A percentile compares a stretch with the other conserved stretches of the same genome.
Conservation (phyloP, 2,329 filamentous ascomycete genomes). For the Xylaria multiplex region DNA sequence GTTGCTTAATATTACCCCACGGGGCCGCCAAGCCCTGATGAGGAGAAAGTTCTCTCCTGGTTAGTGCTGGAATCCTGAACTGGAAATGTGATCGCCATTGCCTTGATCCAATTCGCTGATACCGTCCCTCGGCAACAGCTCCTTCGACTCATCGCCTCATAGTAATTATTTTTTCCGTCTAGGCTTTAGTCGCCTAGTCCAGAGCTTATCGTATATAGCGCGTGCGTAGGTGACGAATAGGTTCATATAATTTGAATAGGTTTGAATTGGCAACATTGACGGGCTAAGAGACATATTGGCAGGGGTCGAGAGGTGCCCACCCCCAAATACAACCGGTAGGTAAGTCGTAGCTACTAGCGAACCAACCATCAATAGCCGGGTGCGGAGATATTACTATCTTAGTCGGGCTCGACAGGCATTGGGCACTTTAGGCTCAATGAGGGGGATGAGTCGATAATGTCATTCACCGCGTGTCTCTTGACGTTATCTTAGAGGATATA, state of each 20-base stretch:
- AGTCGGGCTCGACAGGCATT: conserved; percentile 18
- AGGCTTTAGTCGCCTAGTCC: conserved; percentile 22
- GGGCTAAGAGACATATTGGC: conserved; percentile 13
- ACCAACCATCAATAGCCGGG: conserved; percentile 39
- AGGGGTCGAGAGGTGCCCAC: not conserved
- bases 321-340: conserved; percentile 16
- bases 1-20: conserved; percentile 31
- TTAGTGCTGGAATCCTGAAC: conserved; percentile 18
- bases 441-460: conserved; percentile 32
- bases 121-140: conserved; percentile 19
- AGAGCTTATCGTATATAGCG: not conserved
- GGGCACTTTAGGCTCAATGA: conserved; percentile 48
- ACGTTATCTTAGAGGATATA: not conserved
- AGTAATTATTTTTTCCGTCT: conserved; percentile 16
- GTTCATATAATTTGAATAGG: not conserved
- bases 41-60: conserved; percentile 25
- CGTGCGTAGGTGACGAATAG: not conserved
- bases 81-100: conserved; percentile 8
- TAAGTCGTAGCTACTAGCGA: conserved; percentile 14
- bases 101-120: conserved; percentile 6
- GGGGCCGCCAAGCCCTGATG: conserved; percentile 28
- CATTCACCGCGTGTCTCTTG: not conserved
- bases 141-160: not conserved
- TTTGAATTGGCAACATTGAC: conserved; percentile 6
- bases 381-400: conserved; percentile 41